Evolutionary conservation across 768 basidiomycete species (phyloP), one percentile per base, ranked within the genome.

Genomic region (Holtermanniella nyarrowii): DNA sequence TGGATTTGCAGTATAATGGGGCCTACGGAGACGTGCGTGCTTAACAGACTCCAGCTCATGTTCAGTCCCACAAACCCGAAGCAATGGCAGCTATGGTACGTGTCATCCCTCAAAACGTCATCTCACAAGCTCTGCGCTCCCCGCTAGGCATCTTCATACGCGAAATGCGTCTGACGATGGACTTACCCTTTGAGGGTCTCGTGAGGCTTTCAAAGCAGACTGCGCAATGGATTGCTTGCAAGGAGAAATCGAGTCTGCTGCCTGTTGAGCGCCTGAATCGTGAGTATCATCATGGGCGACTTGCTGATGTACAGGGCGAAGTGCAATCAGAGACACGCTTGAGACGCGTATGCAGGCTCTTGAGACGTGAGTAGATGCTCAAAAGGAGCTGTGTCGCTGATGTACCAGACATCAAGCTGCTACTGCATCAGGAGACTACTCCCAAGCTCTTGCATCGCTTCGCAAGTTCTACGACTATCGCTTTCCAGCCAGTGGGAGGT

Each of bases 391-490:
- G 13, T 25, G 45, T 27, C 26, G 31, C 20, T 37, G 7, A 48
- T 16, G 44, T 20, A 26, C 3, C 26, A 65, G 63, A 22, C 64
- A 65, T 48, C 59, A 61, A 45, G 11, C 48, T 10, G 60, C 67
- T 1, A 46, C 57, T 14, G 58, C 59, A 7, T 54, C 60, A 10
- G 69, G 67, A 0, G 67, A 70, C 44, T 63, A 68, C 40, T 62
- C 67, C 5, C 44, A 56, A 14, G 66, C 70, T 5, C 46, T 70
- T 14, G 53, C 50, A n/a, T 62, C 66, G 0, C 47, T 73, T 1
- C 44, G 64, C 10, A 56, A 59, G 7, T 71, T 73, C 53, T 73
- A 68, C 53, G 67, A 68, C 46, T 68, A 70, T 52, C 64, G 68
- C 22, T 66, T 67, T 46, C 69, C 71, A 1, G 44, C 55, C 2